Conservation (phyloP, 2,329 filamentous ascomycete genomes). For the Penicillium sp. region DNA sequence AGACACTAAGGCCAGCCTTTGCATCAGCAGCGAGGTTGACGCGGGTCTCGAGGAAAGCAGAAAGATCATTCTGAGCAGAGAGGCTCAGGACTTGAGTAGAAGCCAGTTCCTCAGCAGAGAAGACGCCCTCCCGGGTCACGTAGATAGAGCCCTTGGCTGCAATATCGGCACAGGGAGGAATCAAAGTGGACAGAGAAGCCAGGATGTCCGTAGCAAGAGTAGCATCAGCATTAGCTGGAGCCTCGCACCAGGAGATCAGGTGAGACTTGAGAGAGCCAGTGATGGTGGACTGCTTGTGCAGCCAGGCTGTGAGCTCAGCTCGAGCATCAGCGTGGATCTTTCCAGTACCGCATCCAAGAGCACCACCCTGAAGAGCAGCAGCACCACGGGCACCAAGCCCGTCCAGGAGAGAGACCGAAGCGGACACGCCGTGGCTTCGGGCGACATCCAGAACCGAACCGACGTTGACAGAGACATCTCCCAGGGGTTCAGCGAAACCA, state of each 20-base stretch:
- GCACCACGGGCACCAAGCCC: constrained; percentile 39
- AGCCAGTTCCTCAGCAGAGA: constrained; percentile 30
- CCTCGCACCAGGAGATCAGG: constrained; percentile 38
- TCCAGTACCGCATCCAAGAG: constrained; percentile 37
- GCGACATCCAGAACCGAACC: background rate
- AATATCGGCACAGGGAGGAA: constrained; percentile 37
- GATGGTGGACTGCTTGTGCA: constrained; percentile 30
- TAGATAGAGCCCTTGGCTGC: constrained; percentile 41
- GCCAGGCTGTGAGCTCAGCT: constrained; percentile 35
- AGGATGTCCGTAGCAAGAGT: constrained; percentile 25
- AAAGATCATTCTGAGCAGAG: constrained; percentile 33
- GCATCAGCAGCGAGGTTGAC: constrained; percentile 32
- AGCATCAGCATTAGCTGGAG: constrained; percentile 30
- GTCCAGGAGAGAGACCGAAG: constrained; percentile 25
- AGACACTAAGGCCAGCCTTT: constrained; percentile 38
- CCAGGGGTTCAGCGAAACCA: constrained; percentile 22
- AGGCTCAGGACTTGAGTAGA: constrained; percentile 36
- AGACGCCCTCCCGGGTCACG: constrained; percentile 44
- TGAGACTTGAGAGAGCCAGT: constrained; percentile 33
- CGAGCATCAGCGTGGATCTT: constrained; percentile 33
- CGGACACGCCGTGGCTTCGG: background rate
- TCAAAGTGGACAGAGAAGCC: constrained; percentile 39
- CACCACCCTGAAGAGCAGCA: constrained; percentile 41
- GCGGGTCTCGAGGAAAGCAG: constrained; percentile 31
- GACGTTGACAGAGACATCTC: constrained; percentile 26